Percentiles rank a stretch among this genome's conserved stretches.
phyloP scores from a whole-genome alignment of 2,329 filamentous ascomycete genomes.

The Trichoderma cornu-damae region DNA sequence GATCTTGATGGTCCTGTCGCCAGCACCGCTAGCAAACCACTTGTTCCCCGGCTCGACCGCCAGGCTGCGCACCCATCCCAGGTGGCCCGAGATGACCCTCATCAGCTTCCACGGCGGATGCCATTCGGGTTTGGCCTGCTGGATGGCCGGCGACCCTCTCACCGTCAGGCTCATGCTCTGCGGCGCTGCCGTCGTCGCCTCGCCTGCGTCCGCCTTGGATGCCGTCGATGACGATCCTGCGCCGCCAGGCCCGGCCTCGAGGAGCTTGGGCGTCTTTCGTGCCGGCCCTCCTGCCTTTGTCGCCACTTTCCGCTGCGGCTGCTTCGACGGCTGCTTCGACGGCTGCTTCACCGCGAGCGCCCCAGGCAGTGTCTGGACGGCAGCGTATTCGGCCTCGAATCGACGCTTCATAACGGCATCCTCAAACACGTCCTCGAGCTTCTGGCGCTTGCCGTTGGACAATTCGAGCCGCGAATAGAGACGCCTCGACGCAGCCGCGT shows the following conservation, averaged over 20 bases:
- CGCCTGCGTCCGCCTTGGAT: constrained; percentile 19
- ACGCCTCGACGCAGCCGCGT: constrained; percentile 32
- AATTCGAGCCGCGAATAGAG: constrained; percentile 30
- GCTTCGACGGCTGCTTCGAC: constrained; percentile 42
- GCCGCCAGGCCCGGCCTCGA: constrained; percentile 32
- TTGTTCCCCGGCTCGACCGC: constrained; percentile 94
- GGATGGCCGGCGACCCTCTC: constrained; percentile 28
- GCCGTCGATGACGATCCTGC: constrained; percentile 33
- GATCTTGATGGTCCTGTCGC: constrained; percentile 96
- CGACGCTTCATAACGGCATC: constrained; percentile 40
- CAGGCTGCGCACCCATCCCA: constrained; percentile 88
- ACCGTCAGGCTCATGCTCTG: constrained; percentile 33
- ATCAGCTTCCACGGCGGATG: constrained; percentile 98
- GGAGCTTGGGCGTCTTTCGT: constrained; percentile 34
- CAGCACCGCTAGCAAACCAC: constrained; percentile 95
- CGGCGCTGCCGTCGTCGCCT: constrained; percentile 17
- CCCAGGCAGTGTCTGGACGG: constrained; percentile 70
- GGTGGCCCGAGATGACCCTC: constrained; percentile 91
- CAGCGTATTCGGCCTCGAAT: constrained; percentile 69
- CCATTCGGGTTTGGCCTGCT: constrained; percentile 76
- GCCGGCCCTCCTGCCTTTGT: constrained; percentile 46
- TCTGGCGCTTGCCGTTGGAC: constrained; percentile 36
- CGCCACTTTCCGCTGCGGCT: constrained; percentile 29
- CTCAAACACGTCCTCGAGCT: constrained; percentile 33
- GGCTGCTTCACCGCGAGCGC: constrained; percentile 75